Percentiles rank a stretch among this genome's conserved stretches.
Conservation (phyloP, 805 yeast genomes). For the Saturnispora zaruensis region DNA sequence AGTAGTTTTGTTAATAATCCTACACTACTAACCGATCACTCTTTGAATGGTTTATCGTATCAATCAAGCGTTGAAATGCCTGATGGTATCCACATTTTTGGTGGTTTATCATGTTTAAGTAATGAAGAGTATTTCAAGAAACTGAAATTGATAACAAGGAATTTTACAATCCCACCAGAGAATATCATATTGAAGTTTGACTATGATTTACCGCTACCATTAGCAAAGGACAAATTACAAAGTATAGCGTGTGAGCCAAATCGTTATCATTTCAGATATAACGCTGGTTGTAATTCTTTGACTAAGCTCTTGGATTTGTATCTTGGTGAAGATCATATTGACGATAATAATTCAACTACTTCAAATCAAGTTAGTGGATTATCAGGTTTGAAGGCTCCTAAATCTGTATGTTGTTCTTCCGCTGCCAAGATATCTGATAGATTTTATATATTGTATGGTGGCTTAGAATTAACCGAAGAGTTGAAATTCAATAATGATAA, state of each 20-base stretch:
- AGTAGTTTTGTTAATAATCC: slow-evolving; percentile 26
- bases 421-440: slow-evolving; percentile 44
- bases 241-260: slow-evolving; percentile 37
- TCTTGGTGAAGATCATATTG: not conserved
- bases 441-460: slow-evolving; percentile 62
- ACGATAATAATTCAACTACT: not conserved
- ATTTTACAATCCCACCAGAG: slow-evolving; percentile 27
- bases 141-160: slow-evolving; percentile 23
- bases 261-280: slow-evolving; percentile 29
- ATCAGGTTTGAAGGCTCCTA: slow-evolving; percentile 31
- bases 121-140: slow-evolving; percentile 20
- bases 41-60: slow-evolving; percentile 36
- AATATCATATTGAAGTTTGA: slow-evolving; percentile 26
- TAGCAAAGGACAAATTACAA: slow-evolving; percentile 33
- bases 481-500: slow-evolving; percentile 25
- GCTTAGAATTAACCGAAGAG: slow-evolving; percentile 40
- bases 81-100: slow-evolving; percentile 33
- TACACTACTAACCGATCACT: slow-evolving; percentile 30
- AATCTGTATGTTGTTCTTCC: slow-evolving; percentile 41
- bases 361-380: not conserved
- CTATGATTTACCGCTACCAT: slow-evolving; percentile 39
- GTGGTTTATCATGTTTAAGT: slow-evolving; percentile 33
- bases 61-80: slow-evolving; percentile 35
- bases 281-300: slow-evolving; percentile 33
- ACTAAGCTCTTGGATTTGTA: slow-evolving; percentile 16